Base-by-base conservation (phyloP, 495 filamentous ascomycete genomes). In the Xylaria grammica region DNA sequence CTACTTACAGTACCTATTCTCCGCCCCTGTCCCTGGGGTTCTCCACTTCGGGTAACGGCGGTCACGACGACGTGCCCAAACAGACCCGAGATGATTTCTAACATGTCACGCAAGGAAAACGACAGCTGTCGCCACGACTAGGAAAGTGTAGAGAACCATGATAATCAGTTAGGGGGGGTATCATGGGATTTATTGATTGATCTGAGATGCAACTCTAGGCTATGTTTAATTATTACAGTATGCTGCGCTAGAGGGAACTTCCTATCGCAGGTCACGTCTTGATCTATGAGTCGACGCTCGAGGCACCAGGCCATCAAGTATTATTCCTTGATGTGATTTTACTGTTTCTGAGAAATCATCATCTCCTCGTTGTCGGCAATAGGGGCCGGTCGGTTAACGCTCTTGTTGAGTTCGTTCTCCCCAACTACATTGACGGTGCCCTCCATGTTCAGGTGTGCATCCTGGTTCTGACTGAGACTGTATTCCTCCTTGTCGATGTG, bases 401-500 rank as follows among this genome's bases (percentile, higher is more conserved):
- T 68, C 67, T 78, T 77, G 72, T 80, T 78, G 42, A 74, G 57
- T 62, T 77, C 67, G 29, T 78, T 80, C 68, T 78, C 76, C 32
- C 72, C 74, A 6, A 78, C 75, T 0, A 79, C 72, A 29, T 63
- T 75, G 30, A 63, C 48, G 15, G 76, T 76, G 0, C 77, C 76
- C 50, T 67, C 67, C 10, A 76, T 46, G 51, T 73, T 70, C 6
- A 79, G 66, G 55, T 75, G 66, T 64, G 73, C 69, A 52, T 78
- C 76, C 44, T 62, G 74, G 63, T 80, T 78, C 56, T 74, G 56
- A 65, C 69, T 77, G 24, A 83, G 68, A 5, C 65, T 56, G 65
- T 77, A 81, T 65, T 82, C 79, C 61, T 82, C 79, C 64, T 72
- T 58, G 68, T 82, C 78, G 60, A 82, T 82, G 70, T 82, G 79